Base-by-base conservation (phyloP, 129 eudicot genomes). In the Arctium lappa region DNA sequence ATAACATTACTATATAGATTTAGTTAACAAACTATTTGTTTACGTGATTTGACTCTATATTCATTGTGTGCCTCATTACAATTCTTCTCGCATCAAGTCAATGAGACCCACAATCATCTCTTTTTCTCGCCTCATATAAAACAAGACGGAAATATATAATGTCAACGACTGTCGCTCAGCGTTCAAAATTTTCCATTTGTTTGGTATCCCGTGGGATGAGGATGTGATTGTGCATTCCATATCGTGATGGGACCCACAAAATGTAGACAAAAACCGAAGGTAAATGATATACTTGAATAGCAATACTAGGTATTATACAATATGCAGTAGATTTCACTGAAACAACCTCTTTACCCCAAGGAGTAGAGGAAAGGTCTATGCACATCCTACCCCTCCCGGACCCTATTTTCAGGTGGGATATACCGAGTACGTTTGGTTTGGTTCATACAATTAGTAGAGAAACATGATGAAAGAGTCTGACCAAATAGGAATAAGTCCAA, bases 401-500 rank as follows among this genome's bases (percentile, higher is more conserved):
- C 27, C 27, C 27, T 22, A 22, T 22, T 22, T 22, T 22, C 27
- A 22, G 27, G 27, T 22, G 27, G 27, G 27, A 22, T 22, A 22
- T 22, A 22, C 27, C 27, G 27, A 22, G 27, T 22, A 22, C 27
- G 27, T 22, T 22, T 22, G 27, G 27, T 22, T 22, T 22, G 27
- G 27, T 22, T 22, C 2, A 40, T 40, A 33, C 3, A 50, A 50
- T 8, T 16, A 42, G 32, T 46, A 31, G 36, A n/a, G 27, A 30
- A 62, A 11, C 15, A 39, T 11, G 46, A 62, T 18, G 68, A 46
- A 44, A 42, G 70, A 76, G 80, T 0, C 69, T 0, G 53, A 88
- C 89, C 89, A 48, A 88, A 88, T 56, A 88, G 36, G 13, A 85
- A 79, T 7, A 15, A 70, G 77, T 88, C 90, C 81, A 88, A 42